A percentile compares a stretch with the other conserved stretches of the same genome.
Evolutionary conservation across 768 basidiomycete species (phyloP).

Genomic region (Calocybe gangraenosa): DNA sequence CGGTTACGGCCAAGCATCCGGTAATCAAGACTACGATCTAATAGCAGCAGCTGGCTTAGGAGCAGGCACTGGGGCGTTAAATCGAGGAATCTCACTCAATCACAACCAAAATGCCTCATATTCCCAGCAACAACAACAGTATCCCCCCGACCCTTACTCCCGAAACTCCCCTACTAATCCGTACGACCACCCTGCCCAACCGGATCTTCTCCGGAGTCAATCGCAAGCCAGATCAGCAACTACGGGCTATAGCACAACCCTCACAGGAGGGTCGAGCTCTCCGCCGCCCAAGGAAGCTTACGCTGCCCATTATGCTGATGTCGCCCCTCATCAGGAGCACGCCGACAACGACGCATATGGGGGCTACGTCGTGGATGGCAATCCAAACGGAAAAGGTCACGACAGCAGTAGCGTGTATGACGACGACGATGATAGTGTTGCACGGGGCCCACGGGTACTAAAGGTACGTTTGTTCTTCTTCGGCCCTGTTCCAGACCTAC

Average conservation of each 20-base stretch:
- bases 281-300: slow-evolving; percentile 7
- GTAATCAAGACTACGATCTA: slow-evolving; percentile 14
- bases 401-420: not conserved
- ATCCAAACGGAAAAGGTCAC: not conserved
- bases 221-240: not conserved
- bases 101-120: slow-evolving; percentile 6
- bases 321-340: slow-evolving; percentile 12
- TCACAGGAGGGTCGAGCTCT: not conserved
- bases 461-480: not conserved
- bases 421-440: not conserved
- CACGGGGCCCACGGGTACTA: not conserved
- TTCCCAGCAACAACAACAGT: slow-evolving; percentile 2
- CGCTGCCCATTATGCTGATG: slow-evolving; percentile 9
- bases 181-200: not conserved
- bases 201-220: not conserved
- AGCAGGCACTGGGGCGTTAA: slow-evolving; percentile 3
- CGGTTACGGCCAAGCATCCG: slow-evolving; percentile 12
- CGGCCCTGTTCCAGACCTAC: not conserved
- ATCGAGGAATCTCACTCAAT: slow-evolving; percentile 19
- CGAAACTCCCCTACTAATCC: not conserved
- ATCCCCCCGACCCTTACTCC: slow-evolving; percentile 9
- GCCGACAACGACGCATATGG: slow-evolving; percentile 29
- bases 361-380: slow-evolving; percentile 25
- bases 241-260: not conserved
- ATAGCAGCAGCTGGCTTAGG: slow-evolving; percentile 22